Evolutionary conservation across 1,284 basidiomycete genomes (phyloP).

Genomic region (Sanghuangporus sanghuang): DNA sequence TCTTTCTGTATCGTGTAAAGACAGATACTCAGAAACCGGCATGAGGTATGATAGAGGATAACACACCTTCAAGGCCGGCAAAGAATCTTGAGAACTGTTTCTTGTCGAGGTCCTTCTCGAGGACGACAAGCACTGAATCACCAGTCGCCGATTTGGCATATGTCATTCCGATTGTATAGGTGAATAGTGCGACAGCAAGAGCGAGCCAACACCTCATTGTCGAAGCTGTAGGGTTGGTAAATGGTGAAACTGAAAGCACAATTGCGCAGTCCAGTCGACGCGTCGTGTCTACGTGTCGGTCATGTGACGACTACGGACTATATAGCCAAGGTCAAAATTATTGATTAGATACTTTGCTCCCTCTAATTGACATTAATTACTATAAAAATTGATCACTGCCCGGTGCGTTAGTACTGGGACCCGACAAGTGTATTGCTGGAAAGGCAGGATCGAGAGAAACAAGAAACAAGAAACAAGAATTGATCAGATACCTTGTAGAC

Average conservation of each 20-base stretch:
- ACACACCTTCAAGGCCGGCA: constrained; percentile 64
- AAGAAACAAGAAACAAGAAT: too few species aligned
- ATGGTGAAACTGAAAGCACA: neutral
- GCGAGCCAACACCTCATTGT: constrained; percentile 18
- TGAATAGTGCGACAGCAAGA: constrained; percentile 9
- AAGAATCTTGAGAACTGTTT: constrained; percentile 81
- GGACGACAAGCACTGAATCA: constrained; percentile 77
- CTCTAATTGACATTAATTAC: neutral
- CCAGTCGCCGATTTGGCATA: constrained; percentile 77
- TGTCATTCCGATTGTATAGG: constrained; percentile 19
- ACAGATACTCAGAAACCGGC: neutral
- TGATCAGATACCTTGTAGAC: too few species aligned
- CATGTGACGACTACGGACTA: constrained; percentile 1
- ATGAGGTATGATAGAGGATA: neutral
- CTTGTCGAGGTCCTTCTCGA: constrained; percentile 62
- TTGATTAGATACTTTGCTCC: neutral
- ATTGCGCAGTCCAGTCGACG: neutral
- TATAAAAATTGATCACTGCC: too few species aligned
- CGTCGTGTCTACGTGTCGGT: constrained; percentile 3
- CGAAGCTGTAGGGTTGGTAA: neutral
- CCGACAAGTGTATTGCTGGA: too few species aligned
- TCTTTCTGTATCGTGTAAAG: constrained; percentile 40
- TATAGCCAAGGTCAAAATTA: neutral
- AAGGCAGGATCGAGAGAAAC: too few species aligned
- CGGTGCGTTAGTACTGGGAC: too few species aligned